A percentile compares a stretch with the other conserved stretches of the same genome.
These are phyloP conservation scores for Effrenium voratum DNA, from an alignment of 73 alveolate genomes.

Conservation along the genomic window DNA sequence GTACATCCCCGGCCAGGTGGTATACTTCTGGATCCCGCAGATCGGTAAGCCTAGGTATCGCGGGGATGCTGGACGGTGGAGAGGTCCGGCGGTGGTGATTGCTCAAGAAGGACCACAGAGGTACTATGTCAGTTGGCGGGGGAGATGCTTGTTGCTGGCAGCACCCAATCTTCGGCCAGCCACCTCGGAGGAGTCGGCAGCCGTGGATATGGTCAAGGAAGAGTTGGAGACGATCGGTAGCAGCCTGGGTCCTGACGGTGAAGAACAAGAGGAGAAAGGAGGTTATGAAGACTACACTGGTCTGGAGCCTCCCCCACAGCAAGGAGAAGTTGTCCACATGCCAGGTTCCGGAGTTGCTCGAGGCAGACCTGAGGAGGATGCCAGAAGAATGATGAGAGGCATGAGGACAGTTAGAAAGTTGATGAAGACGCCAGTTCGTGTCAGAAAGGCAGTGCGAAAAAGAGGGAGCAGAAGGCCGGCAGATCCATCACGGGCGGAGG, in stretches of 20 bases:
- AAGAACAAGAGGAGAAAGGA: not conserved
- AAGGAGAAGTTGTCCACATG: no score
- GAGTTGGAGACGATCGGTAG: not conserved
- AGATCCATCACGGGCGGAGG: no score
- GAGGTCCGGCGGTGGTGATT: conserved; percentile 31
- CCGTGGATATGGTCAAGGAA: not conserved
- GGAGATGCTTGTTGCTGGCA: not conserved
- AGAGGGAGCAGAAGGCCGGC: no score
- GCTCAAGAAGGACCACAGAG: not conserved
- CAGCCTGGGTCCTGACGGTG: not conserved
- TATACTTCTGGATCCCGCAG: conserved; percentile 8
- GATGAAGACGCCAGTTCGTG: no score
- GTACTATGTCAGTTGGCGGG: conserved; percentile 12
- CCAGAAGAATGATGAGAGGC: no score
- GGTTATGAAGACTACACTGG: not conserved
- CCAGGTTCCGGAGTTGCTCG: no score
- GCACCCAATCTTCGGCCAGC: conserved; percentile 1
- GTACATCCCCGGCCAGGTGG: conserved; percentile 32
- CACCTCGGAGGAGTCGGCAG: not conserved
- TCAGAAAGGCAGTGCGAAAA: no score
- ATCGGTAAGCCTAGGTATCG: not conserved
- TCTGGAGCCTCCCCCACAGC: not conserved
- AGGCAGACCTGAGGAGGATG: no score
- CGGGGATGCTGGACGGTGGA: conserved; percentile 7
- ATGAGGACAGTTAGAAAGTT: no score